A percentile compares a stretch with the other conserved stretches of the same genome.
phyloP scores from a whole-genome alignment of 495 filamentous ascomycete genomes.

The Lophiotrema nucula region DNA sequence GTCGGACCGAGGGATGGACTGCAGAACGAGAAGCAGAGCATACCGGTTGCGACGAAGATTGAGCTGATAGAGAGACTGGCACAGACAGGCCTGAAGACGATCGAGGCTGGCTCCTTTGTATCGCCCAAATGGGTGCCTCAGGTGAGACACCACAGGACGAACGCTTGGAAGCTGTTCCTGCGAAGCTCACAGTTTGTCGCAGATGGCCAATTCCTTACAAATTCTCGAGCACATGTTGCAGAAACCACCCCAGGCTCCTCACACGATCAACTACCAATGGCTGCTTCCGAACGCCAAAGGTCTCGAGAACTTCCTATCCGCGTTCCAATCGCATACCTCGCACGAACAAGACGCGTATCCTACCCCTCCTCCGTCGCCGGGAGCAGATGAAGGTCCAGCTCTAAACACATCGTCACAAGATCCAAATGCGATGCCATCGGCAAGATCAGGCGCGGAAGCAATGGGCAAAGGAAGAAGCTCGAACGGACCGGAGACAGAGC shows the following conservation, averaged over 20 bases:
- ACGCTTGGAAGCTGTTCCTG: neutral
- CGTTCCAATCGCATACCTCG: slow-evolving; percentile 41
- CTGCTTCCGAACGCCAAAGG: slow-evolving; percentile 88
- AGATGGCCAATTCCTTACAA: slow-evolving; percentile 91
- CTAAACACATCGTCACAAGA: slow-evolving; percentile 44
- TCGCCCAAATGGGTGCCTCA: slow-evolving; percentile 98
- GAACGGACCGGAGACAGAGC: slow-evolving; percentile 54
- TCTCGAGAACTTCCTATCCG: slow-evolving; percentile 57
- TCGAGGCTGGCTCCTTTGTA: slow-evolving; percentile 95
- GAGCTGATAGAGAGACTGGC: slow-evolving; percentile 77
- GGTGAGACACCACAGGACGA: slow-evolving; percentile 48
- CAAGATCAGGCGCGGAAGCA: slow-evolving; percentile 23
- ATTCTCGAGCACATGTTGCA: slow-evolving; percentile 73
- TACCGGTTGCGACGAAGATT: slow-evolving; percentile 80
- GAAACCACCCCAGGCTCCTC: slow-evolving; percentile 55
- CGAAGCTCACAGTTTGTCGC: slow-evolving; percentile 1
- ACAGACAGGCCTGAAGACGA: slow-evolving; percentile 78
- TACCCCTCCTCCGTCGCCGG: slow-evolving; percentile 37
- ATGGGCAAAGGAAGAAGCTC: slow-evolving; percentile 22
- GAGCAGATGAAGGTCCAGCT: slow-evolving; percentile 43
- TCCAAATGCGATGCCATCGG: slow-evolving; percentile 46
- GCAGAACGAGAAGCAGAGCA: slow-evolving; percentile 88
- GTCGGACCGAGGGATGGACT: slow-evolving; percentile 92
- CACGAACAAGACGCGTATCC: slow-evolving; percentile 36
- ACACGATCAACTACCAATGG: slow-evolving; percentile 83